Evolutionary conservation across 768 basidiomycete species (phyloP).

Genomic region (Lactarius akahatsu): DNA sequence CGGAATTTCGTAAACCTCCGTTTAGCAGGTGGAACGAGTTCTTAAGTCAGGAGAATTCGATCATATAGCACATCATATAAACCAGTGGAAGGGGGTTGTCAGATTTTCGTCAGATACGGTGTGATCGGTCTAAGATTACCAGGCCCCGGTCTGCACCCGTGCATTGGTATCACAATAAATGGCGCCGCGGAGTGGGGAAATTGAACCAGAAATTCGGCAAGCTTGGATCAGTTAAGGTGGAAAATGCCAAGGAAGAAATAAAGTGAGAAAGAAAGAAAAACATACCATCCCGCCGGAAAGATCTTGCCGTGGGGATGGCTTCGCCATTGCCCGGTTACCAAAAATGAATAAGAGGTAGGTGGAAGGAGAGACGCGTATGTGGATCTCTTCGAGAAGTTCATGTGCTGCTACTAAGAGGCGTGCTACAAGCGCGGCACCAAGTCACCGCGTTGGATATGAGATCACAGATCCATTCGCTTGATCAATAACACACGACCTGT

Average conservation of each 20-base stretch:
- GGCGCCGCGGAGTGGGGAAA: constrained; percentile 24
- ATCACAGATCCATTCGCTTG: constrained; percentile 20
- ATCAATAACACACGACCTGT: not conserved
- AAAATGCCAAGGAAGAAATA: not conserved
- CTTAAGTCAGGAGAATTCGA: constrained; percentile 24
- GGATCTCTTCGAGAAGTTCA: constrained; percentile 28
- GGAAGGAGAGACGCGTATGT: constrained; percentile 9
- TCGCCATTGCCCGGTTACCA: constrained; percentile 26
- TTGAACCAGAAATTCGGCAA: constrained; percentile 15
- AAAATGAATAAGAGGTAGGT: constrained; percentile 17
- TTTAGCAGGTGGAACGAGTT: constrained; percentile 20
- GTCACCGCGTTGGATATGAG: constrained; percentile 24
- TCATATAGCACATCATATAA: not conserved
- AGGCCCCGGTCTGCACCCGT: constrained; percentile 1
- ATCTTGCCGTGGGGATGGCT: constrained; percentile 16
- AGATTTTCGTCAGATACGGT: constrained; percentile 28
- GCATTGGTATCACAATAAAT: not conserved
- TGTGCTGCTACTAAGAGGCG: constrained; percentile 25
- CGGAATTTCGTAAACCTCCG: constrained; percentile 17
- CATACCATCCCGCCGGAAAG: constrained; percentile 15
- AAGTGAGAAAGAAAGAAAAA: not conserved
- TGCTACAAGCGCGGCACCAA: constrained; percentile 28
- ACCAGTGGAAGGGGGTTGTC: not conserved
- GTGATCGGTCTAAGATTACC: constrained; percentile 22
- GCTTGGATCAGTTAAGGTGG: not conserved